These are phyloP conservation scores for Cladosporium sp. DNA, from an alignment of 2,329 filamentous ascomycete species.

Conservation along the genomic window DNA sequence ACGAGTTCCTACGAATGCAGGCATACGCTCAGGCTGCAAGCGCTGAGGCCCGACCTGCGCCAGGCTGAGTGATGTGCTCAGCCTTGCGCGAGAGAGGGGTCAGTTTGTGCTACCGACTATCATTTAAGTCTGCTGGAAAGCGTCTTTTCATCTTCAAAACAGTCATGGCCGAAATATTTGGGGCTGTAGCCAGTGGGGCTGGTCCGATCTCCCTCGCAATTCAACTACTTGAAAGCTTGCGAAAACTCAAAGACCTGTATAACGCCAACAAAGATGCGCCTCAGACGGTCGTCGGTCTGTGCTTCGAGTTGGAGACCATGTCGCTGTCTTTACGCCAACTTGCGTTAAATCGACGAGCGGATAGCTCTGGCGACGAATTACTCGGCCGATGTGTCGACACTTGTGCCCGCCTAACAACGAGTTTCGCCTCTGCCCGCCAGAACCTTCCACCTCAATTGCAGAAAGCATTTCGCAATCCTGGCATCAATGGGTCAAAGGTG, in stretches of 20 bases:
- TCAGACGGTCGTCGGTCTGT: not conserved
- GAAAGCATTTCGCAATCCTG: not conserved
- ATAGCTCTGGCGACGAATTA: not conserved
- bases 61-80: not conserved
- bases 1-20: not conserved
- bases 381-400: slow-evolving; percentile 10
- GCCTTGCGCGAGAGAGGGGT: not conserved
- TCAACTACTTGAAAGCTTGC: slow-evolving; percentile 21
- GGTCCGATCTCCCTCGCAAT: slow-evolving; percentile 23
- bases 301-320: slow-evolving; percentile 17
- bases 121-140: not conserved
- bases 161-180: slow-evolving; percentile 24
- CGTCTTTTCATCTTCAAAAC: not conserved
- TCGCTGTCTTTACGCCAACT: slow-evolving; percentile 12
- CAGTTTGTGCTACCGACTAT: not conserved
- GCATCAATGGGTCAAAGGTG: not conserved
- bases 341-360: not conserved
- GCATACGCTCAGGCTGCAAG: not conserved
- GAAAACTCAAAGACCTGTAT: slow-evolving; percentile 21
- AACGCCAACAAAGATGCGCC: slow-evolving; percentile 18
- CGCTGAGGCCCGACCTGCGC: not conserved
- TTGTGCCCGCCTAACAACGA: not conserved
- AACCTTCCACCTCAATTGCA: not conserved
- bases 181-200: slow-evolving; percentile 20
- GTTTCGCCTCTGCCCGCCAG: too few species aligned